phyloP scores from a whole-genome alignment of 345 rosid species.

The Salix caprea region DNA sequence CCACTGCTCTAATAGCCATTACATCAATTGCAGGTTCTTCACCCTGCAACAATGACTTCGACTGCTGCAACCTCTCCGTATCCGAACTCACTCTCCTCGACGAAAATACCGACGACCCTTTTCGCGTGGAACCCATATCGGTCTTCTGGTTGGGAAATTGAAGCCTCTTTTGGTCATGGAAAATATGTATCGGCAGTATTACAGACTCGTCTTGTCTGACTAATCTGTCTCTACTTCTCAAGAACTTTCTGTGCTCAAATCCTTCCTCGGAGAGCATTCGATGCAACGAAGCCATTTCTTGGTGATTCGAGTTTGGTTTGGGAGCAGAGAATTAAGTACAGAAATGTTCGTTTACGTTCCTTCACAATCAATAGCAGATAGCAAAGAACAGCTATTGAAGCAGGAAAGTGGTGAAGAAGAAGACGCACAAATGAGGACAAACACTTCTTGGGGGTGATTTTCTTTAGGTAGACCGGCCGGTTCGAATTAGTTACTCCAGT shows the following conservation, averaged over 20 bases:
- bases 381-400: conserved; percentile 12
- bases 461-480: neutral
- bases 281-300: conserved; percentile 38
- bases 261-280: conserved; percentile 46
- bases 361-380: conserved; percentile 7
- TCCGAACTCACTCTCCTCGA: conserved; percentile 24
- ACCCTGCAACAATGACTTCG: neutral
- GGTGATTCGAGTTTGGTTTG: neutral
- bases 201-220: conserved; percentile 14
- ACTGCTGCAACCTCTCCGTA: conserved; percentile 21
- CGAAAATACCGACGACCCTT: conserved; percentile 26
- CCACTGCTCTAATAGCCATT: conserved; percentile 41
- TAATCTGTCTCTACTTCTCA: conserved; percentile 7
- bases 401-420: neutral
- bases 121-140: conserved; percentile 9
- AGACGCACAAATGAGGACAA: conserved; percentile 17
- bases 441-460: neutral
- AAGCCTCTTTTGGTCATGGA: conserved; percentile 30
- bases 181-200: conserved; percentile 33
- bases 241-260: conserved; percentile 19
- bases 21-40: conserved; percentile 49
- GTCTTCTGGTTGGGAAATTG: conserved; percentile 14
- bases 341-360: conserved; percentile 27
- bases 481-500: conserved; percentile 2
- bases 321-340: conserved; percentile 4